Evolutionary conservation across 2,329 filamentous ascomycete genomes (phyloP), one percentile per base, ranked within the genome.

Genomic region (Paecilomyces niveus): DNA sequence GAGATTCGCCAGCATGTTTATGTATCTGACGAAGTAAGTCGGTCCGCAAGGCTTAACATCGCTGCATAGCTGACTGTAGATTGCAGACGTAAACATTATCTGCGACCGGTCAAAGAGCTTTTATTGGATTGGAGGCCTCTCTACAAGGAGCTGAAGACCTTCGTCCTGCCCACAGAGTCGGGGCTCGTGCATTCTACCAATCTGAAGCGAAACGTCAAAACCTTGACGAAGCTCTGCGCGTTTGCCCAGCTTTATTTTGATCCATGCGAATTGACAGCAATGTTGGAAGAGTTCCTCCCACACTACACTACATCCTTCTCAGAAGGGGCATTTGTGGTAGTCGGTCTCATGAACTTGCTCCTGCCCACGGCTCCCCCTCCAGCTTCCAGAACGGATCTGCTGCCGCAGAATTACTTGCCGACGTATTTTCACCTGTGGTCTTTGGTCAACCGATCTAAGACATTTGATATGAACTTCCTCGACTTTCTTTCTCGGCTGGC

Each of bases 341-440:
- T 90, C 24, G 92, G 91, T 2, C 77, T 93, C 60, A 80, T 99
- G 68, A 97, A 96, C 68, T 79, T 95, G 63, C 80, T 99, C 67
- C 82, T 99, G 61, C 94, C 94, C 18, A 97, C 93, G 7, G 85
- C 87, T 35, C 87, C 92, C 1, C 68, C 74, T 2, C 89, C 91
- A 3, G 81, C 85, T 26, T 85, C 85, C 31, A 85, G 89, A 65
- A 80, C 81, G 32, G 85, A 92, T 65, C 85, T 96, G n/a, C 87
- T 92, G 65, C 93, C 94, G 0, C 88, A 92, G 64, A 87, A 93
- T 69, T 93, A 95, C 68, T 78, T 97, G 35, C 94, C 94, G 2
- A 96, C 93, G 0, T 88, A 96, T 66, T 99, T 99, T 79, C 94
- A 99, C 73, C 77, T 97, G 1, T 99, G 94, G 94, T 94, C 92